Evolutionary conservation across 2,329 filamentous ascomycete genomes (phyloP).

Genomic region (Ophioceras dolichostomum): DNA sequence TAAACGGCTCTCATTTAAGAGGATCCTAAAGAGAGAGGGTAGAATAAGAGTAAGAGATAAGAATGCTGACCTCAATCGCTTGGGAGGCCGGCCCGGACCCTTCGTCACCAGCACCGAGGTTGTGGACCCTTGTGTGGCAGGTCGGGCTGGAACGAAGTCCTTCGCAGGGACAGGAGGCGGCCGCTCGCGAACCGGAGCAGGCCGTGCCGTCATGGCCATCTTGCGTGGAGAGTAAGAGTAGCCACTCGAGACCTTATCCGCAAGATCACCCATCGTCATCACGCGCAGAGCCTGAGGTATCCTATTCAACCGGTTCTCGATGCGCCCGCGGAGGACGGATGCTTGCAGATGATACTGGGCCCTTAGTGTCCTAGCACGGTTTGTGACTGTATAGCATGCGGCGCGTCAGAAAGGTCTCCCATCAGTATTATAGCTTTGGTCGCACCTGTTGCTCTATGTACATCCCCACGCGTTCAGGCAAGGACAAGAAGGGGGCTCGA

Average conservation of each 20-base stretch:
- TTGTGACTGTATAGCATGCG: conserved; percentile 51
- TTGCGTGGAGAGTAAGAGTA: conserved; percentile 23
- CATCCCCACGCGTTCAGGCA: not conserved
- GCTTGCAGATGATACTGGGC: conserved; percentile 84
- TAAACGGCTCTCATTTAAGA: too few species aligned
- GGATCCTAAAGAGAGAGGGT: too few species aligned
- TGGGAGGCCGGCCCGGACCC: conserved; percentile 21
- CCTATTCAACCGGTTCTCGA: conserved; percentile 88
- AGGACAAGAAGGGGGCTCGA: too few species aligned
- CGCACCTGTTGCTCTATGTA: not conserved
- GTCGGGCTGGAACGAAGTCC: conserved; percentile 17
- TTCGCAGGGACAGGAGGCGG: conserved; percentile 39
- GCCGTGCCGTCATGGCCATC: conserved; percentile 9
- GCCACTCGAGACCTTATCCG: conserved; percentile 35
- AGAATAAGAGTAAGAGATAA: too few species aligned
- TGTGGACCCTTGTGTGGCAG: conserved; percentile 4
- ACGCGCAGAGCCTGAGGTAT: conserved; percentile 72
- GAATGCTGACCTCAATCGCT: conserved; percentile 37
- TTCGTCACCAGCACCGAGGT: conserved; percentile 2
- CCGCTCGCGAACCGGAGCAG: conserved; percentile 13
- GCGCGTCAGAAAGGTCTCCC: too few species aligned
- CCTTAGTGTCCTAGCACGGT: conserved; percentile 75
- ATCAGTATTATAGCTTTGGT: too few species aligned
- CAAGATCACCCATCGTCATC: conserved; percentile 69
- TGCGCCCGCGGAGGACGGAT: conserved; percentile 69